A percentile compares a stretch with the other conserved stretches of the same genome.
These are phyloP conservation scores for Saccharomycopsis sp. DNA, from an alignment of 805 yeast species.

Conservation along the genomic window DNA sequence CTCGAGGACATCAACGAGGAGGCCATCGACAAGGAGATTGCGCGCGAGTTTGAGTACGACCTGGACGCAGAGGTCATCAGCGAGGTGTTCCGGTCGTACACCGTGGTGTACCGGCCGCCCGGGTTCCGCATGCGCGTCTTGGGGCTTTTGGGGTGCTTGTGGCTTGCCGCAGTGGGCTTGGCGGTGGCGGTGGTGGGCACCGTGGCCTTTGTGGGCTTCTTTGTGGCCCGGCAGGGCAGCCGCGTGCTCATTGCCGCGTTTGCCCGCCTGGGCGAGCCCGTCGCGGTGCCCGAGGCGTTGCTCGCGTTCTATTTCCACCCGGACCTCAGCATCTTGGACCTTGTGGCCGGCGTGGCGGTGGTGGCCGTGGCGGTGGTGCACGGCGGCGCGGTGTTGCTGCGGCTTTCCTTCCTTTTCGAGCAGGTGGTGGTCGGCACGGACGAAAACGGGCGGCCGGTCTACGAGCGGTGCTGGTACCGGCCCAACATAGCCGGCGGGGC, in stretches of 20 bases:
- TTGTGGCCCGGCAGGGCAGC: slow-evolving; percentile 26
- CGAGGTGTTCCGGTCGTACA: slow-evolving; percentile 41
- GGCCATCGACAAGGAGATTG: slow-evolving; percentile 31
- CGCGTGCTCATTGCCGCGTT: slow-evolving; percentile 11
- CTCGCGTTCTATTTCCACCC: too few relatives aligned
- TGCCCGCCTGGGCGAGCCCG: not conserved
- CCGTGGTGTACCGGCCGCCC: slow-evolving; percentile 85
- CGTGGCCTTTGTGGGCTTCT: not conserved
- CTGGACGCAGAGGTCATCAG: slow-evolving; percentile 38
- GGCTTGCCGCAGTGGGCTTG: slow-evolving; percentile 41
- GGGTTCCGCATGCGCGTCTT: slow-evolving; percentile 54
- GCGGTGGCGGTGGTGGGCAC: slow-evolving; percentile 23
- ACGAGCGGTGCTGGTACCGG: not conserved
- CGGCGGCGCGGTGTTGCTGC: not conserved
- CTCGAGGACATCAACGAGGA: slow-evolving; percentile 34
- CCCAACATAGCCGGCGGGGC: not conserved
- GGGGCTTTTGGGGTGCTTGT: slow-evolving; percentile 38
- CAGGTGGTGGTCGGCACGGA: not conserved
- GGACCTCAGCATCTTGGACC: slow-evolving; percentile 20
- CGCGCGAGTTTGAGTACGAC: slow-evolving; percentile 26
- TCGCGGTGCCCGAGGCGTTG: not conserved
- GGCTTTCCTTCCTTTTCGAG: not conserved
- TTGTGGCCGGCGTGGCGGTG: slow-evolving; percentile 15
- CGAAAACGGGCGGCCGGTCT: not conserved
- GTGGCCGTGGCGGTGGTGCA: slow-evolving; percentile 15